Evolutionary conservation across 139 green algal genomes (phyloP), one percentile per base, ranked within the genome.

Genomic region (Coelastrella sp.): DNA sequence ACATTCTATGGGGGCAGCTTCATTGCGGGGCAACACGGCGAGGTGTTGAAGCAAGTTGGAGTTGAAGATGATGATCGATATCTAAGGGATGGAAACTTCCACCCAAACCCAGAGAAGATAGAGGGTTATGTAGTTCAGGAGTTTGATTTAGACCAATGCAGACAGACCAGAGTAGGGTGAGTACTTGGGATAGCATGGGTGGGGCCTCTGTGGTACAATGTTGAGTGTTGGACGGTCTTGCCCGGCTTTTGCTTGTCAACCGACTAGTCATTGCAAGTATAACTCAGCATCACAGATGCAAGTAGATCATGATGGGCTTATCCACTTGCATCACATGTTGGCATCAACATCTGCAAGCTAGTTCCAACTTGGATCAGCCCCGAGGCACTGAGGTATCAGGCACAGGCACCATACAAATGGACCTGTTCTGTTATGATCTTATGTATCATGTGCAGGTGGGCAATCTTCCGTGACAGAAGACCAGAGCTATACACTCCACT

Each of bases 1-100:
- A 94, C 88, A 2, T 97, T 94, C 50, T 97, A 98, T 57, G 94
- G 94, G n/a, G 92, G 88, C 73, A 92, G 80, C 66, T 98, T 98
- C 89, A 93, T 97, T 21, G 79, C 93, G 37, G 82, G 89, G 9
- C 48, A 76, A 2, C 79, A 83, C 0, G 93, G 92, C 0, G 73
- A 92, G 59, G 81, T 95, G n/a, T 30, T 93, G 66, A 81, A 82
- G 43, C 91, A 95, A 87, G 91, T 90, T 40, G 9, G 66, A 21
- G 45, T 7, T 3, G 30, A 79, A 17, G 73, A 69, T 9, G 53
- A 21, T 32, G 53, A 64, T 64, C 53, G 30, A 21, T 64, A 64
- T 21, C 5, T 76, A 15, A 27, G 38, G 79, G 51, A 76, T 41
- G 83, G 87, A 34, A 83, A 86, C 50, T 74, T 87, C 8, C 71